Percentiles rank a stretch among this genome's conserved stretches.
These are phyloP conservation scores for Aspergillus egyptiacus DNA, from an alignment of 495 filamentous ascomycete species.

Conservation along the genomic window DNA sequence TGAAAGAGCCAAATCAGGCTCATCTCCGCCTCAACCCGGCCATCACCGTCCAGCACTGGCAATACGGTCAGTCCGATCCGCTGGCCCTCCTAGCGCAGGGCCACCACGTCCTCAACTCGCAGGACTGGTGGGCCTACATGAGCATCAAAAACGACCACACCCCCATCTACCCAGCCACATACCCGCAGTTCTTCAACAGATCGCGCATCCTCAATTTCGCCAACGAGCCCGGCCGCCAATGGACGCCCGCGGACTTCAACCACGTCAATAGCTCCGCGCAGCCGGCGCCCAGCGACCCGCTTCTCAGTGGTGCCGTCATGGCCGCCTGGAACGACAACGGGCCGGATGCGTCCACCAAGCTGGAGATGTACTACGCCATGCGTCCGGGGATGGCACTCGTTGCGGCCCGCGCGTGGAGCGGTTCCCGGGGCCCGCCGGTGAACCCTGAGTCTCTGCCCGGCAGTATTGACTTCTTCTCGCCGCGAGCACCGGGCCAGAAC, in stretches of 20 bases:
- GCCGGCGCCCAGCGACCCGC: constrained; percentile 13
- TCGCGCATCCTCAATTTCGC: constrained; percentile 44
- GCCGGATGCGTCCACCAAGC: constrained; percentile 49
- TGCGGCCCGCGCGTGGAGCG: constrained; percentile 42
- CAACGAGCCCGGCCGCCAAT: constrained; percentile 39
- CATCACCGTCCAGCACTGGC: constrained; percentile 52
- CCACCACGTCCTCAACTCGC: constrained; percentile 47
- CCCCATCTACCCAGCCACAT: constrained; percentile 48
- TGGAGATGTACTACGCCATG: constrained; percentile 50
- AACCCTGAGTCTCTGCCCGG: constrained; percentile 18
- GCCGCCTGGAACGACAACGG: constrained; percentile 55
- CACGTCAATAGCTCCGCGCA: constrained; percentile 37
- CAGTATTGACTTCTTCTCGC: constrained; percentile 31
- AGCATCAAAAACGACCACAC: constrained; percentile 50
- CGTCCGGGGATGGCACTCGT: constrained; percentile 46
- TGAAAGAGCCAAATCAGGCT: constrained; percentile 35
- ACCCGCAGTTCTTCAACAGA: constrained; percentile 49
- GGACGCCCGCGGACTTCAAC: constrained; percentile 46
- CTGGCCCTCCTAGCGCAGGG: constrained; percentile 33
- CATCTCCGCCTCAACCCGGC: constrained; percentile 32
- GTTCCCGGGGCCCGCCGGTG: constrained; percentile 31
- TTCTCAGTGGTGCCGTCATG: constrained; percentile 45
- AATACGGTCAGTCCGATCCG: constrained; percentile 52
- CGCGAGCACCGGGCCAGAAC: constrained; percentile 42
- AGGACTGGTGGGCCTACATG: constrained; percentile 55